A percentile compares a stretch with the other conserved stretches of the same genome.
phyloP scores from a whole-genome alignment of 805 yeast genomes.

The Metschnikowia chrysomelidarum region DNA sequence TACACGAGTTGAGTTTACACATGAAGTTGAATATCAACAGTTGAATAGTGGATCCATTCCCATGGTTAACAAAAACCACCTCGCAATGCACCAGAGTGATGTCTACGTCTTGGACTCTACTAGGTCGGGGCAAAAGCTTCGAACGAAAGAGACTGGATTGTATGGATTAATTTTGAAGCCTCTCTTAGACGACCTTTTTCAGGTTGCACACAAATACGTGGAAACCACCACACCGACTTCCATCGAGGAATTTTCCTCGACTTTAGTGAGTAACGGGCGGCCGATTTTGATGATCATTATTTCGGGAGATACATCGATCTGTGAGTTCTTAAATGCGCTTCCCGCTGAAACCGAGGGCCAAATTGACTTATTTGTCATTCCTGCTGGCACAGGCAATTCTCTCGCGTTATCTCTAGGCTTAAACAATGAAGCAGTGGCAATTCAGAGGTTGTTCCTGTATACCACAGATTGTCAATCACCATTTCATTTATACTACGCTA shows the following conservation, averaged over 20 bases:
- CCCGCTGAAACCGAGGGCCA: constrained; percentile 7
- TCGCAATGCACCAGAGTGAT: constrained; percentile 10
- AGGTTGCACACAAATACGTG: constrained; percentile 38
- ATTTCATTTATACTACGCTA: constrained; percentile 44
- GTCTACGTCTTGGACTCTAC: constrained; percentile 47
- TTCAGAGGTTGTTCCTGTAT: constrained; percentile 35
- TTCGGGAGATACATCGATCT: constrained; percentile 85
- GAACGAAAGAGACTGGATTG: constrained; percentile 30
- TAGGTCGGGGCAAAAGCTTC: constrained; percentile 45
- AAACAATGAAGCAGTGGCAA: constrained; percentile 23
- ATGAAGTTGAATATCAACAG: too few relatives aligned
- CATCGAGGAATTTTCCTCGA: constrained; percentile 39
- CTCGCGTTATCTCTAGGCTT: constrained; percentile 60
- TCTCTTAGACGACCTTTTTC: constrained; percentile 35
- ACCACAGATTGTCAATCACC: constrained; percentile 21
- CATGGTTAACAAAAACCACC: neutral
- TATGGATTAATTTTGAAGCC: constrained; percentile 47
- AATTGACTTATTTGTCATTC: constrained; percentile 44
- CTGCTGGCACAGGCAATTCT: constrained; percentile 89
- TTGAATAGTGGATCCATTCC: constrained; percentile 1
- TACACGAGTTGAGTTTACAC: too few relatives aligned
- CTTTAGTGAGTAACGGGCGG: constrained; percentile 18
- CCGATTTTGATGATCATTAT: constrained; percentile 52
- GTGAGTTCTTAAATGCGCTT: constrained; percentile 66
- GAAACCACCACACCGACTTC: constrained; percentile 41